These are phyloP conservation scores for Fusarium caatingaense DNA, from an alignment of 2,329 filamentous ascomycete species.

Conservation along the genomic window DNA sequence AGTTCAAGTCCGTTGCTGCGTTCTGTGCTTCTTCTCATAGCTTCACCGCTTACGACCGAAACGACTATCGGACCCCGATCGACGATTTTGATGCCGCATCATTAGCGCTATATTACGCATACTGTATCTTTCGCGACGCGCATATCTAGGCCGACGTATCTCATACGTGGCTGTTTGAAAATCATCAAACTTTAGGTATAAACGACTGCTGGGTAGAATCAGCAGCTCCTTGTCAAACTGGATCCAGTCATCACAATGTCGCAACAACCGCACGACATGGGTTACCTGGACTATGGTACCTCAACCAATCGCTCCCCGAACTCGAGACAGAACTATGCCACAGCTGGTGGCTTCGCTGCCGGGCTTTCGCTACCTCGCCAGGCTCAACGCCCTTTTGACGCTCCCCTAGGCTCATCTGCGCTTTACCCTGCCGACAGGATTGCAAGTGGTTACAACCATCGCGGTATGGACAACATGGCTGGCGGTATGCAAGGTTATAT, in stretches of 20 bases:
- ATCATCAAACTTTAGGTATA: not conserved
- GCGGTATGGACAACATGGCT: constrained; percentile 65
- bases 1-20: constrained; percentile 8
- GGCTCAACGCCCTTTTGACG: constrained; percentile 82
- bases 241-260: constrained; percentile 49
- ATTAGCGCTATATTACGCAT: constrained; percentile 28
- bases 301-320: constrained; percentile 73
- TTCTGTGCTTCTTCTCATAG: constrained; percentile 16
- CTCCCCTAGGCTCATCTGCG: constrained; percentile 69
- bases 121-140: constrained; percentile 17
- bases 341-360: constrained; percentile 62
- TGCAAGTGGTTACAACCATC: constrained; percentile 67
- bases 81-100: constrained; percentile 42
- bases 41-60: constrained; percentile 42
- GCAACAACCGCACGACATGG: constrained; percentile 70
- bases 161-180: constrained; percentile 13
- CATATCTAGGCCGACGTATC: constrained; percentile 9
- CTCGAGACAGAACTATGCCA: constrained; percentile 68
- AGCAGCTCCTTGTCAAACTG: constrained; percentile 40
- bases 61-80: constrained; percentile 34
- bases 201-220: constrained; percentile 40
- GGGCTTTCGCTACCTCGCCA: constrained; percentile 58
- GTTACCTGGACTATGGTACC: constrained; percentile 75
- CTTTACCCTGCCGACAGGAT: constrained; percentile 79
- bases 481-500: constrained; percentile 61